Conservation (phyloP, 345 rosid genomes). For the Excoecaria cochinchinensis region DNA sequence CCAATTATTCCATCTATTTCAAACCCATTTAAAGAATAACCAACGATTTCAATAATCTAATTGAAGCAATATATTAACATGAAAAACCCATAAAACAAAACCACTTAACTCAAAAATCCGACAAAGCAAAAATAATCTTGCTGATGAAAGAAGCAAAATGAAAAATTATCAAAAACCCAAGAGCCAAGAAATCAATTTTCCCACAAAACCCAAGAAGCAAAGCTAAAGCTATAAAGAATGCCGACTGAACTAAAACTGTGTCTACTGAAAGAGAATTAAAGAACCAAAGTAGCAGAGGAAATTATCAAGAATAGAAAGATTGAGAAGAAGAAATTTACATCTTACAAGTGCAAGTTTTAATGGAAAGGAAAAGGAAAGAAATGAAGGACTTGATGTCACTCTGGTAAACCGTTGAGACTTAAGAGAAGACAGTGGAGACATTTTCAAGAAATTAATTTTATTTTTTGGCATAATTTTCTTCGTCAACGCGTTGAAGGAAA, state of each 20-base stretch:
- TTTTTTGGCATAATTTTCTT: neutral
- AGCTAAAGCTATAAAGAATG: neutral
- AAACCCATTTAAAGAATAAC: neutral
- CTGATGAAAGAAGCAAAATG: slow-evolving; percentile 6
- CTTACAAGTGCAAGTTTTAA: neutral
- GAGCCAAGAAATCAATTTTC: neutral
- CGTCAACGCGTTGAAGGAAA: slow-evolving; percentile 38
- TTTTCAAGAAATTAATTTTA: neutral
- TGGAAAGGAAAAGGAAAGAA: neutral
- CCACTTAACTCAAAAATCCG: neutral
- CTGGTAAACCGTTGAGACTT: slow-evolving; percentile 15
- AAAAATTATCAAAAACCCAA: slow-evolving; percentile 11
- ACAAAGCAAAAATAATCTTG: slow-evolving; percentile 1
- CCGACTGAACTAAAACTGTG: neutral
- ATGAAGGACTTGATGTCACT: neutral
- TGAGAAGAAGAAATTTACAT: neutral
- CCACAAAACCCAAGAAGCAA: slow-evolving; percentile 10
- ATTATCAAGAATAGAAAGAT: neutral
- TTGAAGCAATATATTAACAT: neutral
- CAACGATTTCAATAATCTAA: neutral
- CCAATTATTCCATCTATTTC: neutral
- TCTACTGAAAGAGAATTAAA: neutral
- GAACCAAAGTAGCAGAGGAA: neutral
- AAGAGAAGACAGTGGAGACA: slow-evolving; percentile 3
- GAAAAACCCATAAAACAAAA: slow-evolving; percentile 6